Percentiles rank a stretch among this genome's conserved stretches.
Conservation (phyloP, 1,139 yeast species). For the Debaryomycetaceae sp. region DNA sequence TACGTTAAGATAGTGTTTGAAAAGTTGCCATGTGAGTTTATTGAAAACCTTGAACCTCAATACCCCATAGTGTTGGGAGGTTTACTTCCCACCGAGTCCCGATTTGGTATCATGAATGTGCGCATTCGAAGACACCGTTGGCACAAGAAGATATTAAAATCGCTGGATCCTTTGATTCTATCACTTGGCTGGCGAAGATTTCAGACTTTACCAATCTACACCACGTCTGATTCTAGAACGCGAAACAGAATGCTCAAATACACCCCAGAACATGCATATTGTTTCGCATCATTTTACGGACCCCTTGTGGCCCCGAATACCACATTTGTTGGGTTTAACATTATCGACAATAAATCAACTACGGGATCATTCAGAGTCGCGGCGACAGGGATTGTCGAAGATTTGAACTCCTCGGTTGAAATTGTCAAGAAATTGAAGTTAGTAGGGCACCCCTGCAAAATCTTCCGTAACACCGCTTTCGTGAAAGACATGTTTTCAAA, state of each 20-base stretch:
- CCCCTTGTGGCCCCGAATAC: constrained; percentile 97
- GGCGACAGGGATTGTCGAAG: constrained; percentile 96
- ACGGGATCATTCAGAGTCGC: constrained; percentile 90
- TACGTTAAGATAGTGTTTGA: constrained; percentile 87
- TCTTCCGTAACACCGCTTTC: constrained; percentile 93
- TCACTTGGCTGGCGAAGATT: constrained; percentile 98
- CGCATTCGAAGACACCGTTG: constrained; percentile 97
- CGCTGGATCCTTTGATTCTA: constrained; percentile 89
- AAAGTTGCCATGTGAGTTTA: constrained; percentile 78
- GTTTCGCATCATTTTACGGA: constrained; percentile 94
- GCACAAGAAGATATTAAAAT: constrained; percentile 92
- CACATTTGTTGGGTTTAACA: constrained; percentile 90
- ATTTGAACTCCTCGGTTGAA: constrained; percentile 80
- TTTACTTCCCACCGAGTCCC: constrained; percentile 74
- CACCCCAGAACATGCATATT: constrained; percentile 96
- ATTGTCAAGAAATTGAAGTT: constrained; percentile 92
- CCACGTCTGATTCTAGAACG: constrained; percentile 94
- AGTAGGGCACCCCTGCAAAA: constrained; percentile 89
- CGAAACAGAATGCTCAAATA: constrained; percentile 96
- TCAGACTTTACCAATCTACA: constrained; percentile 90
- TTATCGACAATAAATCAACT: constrained; percentile 73
- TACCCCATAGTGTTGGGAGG: constrained; percentile 90
- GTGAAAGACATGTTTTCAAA: constrained; percentile 93
- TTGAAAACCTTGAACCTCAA: constrained; percentile 74
- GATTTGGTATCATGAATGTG: constrained; percentile 88